A percentile compares a stretch with the other conserved stretches of the same genome.
phyloP scores from a whole-genome alignment of 768 basidiomycete species.

The Mycena crocata region DNA sequence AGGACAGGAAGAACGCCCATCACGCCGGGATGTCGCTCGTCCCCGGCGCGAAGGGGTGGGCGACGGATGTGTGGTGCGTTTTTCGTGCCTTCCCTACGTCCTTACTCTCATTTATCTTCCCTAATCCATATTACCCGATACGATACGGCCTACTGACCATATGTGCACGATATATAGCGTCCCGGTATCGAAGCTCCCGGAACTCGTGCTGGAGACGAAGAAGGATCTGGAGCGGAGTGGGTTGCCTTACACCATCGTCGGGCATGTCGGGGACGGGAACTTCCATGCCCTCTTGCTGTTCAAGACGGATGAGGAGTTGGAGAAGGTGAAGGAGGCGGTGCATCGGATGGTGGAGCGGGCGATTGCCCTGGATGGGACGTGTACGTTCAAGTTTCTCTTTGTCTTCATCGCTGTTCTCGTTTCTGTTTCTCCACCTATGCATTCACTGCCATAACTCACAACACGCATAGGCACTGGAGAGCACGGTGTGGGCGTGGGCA shows the following conservation, averaged over 20 bases:
- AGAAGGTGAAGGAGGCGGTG: constrained; percentile 56
- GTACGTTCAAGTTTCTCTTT: constrained; percentile 49
- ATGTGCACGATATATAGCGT: background rate
- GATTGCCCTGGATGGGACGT: constrained; percentile 79
- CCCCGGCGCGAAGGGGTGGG: constrained; percentile 70
- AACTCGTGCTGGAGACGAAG: constrained; percentile 25
- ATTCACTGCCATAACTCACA: background rate
- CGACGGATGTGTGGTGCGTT: constrained; percentile 80
- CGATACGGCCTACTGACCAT: background rate
- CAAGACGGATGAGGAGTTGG: constrained; percentile 64
- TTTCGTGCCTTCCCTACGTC: background rate
- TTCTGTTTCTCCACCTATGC: background rate
- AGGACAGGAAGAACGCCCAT: constrained; percentile 76
- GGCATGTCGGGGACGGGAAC: constrained; percentile 55
- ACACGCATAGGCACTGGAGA: constrained; percentile 74
- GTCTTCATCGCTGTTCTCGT: background rate
- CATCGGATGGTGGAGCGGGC: constrained; percentile 75
- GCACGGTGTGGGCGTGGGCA: constrained; percentile 90
- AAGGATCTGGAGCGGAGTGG: constrained; percentile 14
- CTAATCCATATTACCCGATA: no score
- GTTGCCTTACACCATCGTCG: constrained; percentile 24
- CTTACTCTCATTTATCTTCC: background rate
- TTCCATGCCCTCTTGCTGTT: constrained; percentile 67
- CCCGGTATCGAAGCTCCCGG: constrained; percentile 24
- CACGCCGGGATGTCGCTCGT: constrained; percentile 67